These are phyloP conservation scores for Tetrahymena borealis DNA, from an alignment of 73 alveolate species.

Conservation along the genomic window DNA sequence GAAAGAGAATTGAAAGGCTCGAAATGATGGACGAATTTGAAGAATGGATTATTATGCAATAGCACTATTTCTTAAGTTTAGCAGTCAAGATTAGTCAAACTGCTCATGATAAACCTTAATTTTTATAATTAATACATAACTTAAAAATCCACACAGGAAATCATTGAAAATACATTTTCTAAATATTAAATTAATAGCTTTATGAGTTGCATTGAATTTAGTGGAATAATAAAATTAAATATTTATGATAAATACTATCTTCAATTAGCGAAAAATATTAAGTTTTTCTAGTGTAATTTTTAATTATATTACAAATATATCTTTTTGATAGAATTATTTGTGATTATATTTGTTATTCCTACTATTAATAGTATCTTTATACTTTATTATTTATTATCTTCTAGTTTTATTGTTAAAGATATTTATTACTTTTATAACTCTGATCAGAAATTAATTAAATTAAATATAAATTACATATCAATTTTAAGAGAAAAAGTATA, in stretches of 20 bases:
- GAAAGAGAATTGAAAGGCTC: slow-evolving; percentile 70
- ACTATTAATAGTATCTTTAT: too few species aligned
- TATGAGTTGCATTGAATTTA: too few species aligned
- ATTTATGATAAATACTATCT: too few species aligned
- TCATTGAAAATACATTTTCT: not conserved
- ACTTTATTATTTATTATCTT: too few species aligned
- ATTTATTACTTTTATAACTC: not conserved
- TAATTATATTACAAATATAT: too few species aligned
- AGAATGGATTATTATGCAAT: slow-evolving; percentile 83
- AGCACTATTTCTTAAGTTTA: slow-evolving; percentile 75
- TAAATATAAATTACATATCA: not conserved
- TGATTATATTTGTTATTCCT: too few species aligned
- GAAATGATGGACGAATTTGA: slow-evolving; percentile 96
- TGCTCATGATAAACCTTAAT: not conserved
- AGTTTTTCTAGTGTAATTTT: too few species aligned
- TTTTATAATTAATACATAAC: not conserved
- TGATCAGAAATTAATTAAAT: not conserved
- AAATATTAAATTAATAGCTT: not conserved
- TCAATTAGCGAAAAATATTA: too few species aligned
- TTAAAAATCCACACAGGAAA: not conserved
- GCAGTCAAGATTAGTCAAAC: slow-evolving; percentile 60
- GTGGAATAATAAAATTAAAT: too few species aligned
- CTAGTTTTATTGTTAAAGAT: too few species aligned
- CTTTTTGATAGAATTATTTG: too few species aligned
- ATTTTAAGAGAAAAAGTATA: not conserved